Conservation (phyloP, 306 rosid species). For the Arachis hypogaea region DNA sequence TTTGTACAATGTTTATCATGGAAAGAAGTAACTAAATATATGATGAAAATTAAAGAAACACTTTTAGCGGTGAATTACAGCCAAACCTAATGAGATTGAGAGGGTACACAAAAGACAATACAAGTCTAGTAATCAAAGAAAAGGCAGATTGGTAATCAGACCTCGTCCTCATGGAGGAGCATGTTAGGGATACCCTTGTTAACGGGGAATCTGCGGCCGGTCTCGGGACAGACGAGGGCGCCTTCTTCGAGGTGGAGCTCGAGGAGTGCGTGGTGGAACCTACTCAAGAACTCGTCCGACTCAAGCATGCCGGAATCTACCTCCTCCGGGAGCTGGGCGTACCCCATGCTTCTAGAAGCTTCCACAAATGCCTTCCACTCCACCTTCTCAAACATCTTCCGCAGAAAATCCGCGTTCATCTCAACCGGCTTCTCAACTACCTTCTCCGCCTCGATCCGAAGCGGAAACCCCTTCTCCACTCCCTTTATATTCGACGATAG, state of each 20-base stretch:
- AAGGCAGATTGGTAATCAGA: conserved; percentile 42
- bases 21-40: too few species aligned
- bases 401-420: conserved; percentile 65
- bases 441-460: conserved; percentile 72
- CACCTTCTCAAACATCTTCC: conserved; percentile 75
- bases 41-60: too few species aligned
- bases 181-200: conserved; percentile 87
- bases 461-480: conserved; percentile 77
- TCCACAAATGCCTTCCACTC: conserved; percentile 76
- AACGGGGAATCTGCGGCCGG: conserved; percentile 76
- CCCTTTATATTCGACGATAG: conserved; percentile 88
- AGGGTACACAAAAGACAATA: background rate
- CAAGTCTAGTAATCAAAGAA: background rate
- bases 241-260: conserved; percentile 95
- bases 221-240: conserved; percentile 81
- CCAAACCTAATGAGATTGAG: background rate
- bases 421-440: conserved; percentile 74
- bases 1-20: too few species aligned
- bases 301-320: conserved; percentile 68
- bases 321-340: conserved; percentile 75
- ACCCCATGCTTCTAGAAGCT: conserved; percentile 70
- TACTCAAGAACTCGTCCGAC: conserved; percentile 71
- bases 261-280: conserved; percentile 86
- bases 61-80: too few species aligned
- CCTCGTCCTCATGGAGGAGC: conserved; percentile 96